Percentiles rank a stretch among this genome's conserved stretches.
Evolutionary conservation across 1,139 yeast species (phyloP).

Genomic region (Suhomyces kunorum): DNA sequence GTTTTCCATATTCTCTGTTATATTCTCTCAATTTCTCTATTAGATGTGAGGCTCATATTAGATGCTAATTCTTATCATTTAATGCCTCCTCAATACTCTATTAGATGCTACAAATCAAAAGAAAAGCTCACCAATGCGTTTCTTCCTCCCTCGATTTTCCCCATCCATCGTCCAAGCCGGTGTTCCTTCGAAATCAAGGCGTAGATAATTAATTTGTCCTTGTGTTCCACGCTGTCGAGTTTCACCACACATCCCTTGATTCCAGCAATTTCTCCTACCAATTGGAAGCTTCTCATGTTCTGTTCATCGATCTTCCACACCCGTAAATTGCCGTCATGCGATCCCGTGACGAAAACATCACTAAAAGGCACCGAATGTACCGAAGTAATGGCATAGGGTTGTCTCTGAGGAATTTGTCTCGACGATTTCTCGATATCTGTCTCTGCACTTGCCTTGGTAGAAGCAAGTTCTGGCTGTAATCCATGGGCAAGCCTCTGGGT

Average conservation of each 20-base stretch:
- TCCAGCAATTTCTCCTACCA: slow-evolving; percentile 55
- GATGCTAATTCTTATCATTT: too few relatives aligned
- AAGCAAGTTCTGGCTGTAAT: slow-evolving; percentile 50
- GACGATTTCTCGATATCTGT: slow-evolving; percentile 37
- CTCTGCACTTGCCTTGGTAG: slow-evolving; percentile 71
- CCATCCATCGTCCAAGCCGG: slow-evolving; percentile 81
- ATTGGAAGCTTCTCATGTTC: slow-evolving; percentile 59
- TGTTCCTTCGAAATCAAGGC: slow-evolving; percentile 83
- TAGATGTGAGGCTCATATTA: too few relatives aligned
- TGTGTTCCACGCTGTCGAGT: slow-evolving; percentile 63
- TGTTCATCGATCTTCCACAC: slow-evolving; percentile 72
- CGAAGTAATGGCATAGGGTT: slow-evolving; percentile 86
- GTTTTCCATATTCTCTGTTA: too few relatives aligned
- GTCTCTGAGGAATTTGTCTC: slow-evolving; percentile 62
- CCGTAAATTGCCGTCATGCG: slow-evolving; percentile 75
- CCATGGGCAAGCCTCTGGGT: slow-evolving; percentile 80
- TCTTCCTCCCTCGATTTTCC: slow-evolving; percentile 42
- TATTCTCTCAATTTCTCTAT: too few relatives aligned
- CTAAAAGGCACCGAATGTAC: slow-evolving; percentile 86
- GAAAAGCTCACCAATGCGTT: slow-evolving; percentile 44
- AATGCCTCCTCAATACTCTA: too few relatives aligned
- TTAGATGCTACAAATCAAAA: slow-evolving; percentile 23
- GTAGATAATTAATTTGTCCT: slow-evolving; percentile 52
- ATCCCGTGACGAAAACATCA: slow-evolving; percentile 83
- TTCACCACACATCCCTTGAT: slow-evolving; percentile 74